Evolutionary conservation across 371 early-diverging fungal genomes (phyloP).

Genomic region (Catenaria anguillulae): DNA sequence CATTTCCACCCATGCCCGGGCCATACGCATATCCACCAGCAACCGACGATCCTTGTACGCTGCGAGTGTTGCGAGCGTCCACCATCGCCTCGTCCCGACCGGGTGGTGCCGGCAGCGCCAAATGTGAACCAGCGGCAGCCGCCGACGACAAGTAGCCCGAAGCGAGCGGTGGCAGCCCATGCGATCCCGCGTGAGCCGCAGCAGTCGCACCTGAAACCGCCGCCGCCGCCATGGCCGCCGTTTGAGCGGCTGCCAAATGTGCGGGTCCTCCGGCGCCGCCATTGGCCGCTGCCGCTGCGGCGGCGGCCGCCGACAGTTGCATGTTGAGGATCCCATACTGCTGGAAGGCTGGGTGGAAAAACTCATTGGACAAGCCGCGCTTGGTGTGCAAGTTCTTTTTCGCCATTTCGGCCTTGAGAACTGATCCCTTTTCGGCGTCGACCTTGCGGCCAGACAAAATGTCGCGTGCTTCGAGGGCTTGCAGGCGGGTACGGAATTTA

Average conservation of each 20-base stretch:
- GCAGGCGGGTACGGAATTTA: constrained; percentile 68
- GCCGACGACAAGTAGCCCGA: not conserved
- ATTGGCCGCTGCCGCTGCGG: no score
- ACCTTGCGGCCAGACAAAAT: constrained; percentile 70
- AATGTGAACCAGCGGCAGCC: not conserved
- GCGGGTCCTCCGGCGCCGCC: no score
- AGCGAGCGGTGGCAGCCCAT: no score
- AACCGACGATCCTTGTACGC: not conserved
- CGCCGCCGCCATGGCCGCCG: no score
- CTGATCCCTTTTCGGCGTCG: constrained; percentile 64
- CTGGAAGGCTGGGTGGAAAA: not conserved
- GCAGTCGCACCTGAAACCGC: no score
- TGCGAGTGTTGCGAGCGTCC: not conserved
- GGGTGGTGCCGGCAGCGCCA: not conserved
- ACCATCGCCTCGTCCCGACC: not conserved
- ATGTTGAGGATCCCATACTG: not conserved
- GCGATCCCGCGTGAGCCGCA: no score
- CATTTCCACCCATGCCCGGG: not conserved
- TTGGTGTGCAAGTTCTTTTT: constrained; percentile 81
- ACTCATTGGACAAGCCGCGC: constrained; percentile 12
- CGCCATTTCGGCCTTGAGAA: constrained; percentile 90
- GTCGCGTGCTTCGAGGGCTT: constrained; percentile 75
- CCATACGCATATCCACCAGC: not conserved
- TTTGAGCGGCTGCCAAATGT: no score
- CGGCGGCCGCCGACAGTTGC: not conserved